These are phyloP conservation scores for Leccinum ochraceum DNA, from an alignment of 768 basidiomycete species.

Conservation along the genomic window DNA sequence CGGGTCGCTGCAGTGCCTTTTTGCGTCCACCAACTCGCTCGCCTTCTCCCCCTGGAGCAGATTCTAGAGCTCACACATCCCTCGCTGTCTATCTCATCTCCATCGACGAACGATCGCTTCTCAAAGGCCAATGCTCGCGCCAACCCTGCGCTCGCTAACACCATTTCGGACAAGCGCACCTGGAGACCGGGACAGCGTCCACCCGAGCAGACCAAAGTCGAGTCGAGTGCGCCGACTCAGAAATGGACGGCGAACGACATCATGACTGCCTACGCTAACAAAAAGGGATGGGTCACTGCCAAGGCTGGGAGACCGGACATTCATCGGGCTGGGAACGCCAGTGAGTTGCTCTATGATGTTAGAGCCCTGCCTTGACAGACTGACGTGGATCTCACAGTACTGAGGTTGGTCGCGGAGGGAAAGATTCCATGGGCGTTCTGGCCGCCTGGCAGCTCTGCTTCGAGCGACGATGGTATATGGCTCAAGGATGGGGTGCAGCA, in stretches of 20 bases:
- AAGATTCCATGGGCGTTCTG: slow-evolving; percentile 83
- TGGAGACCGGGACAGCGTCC: slow-evolving; percentile 58
- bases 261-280: slow-evolving; percentile 71
- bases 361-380: neutral
- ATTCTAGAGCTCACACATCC: slow-evolving; percentile 65
- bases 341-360: slow-evolving; percentile 45
- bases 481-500: slow-evolving; percentile 39
- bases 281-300: slow-evolving; percentile 86
- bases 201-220: slow-evolving; percentile 18
- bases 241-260: slow-evolving; percentile 88
- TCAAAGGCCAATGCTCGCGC: slow-evolving; percentile 3
- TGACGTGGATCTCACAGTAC: slow-evolving; percentile 46
- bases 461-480: slow-evolving; percentile 56
- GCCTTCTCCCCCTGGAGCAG: slow-evolving; percentile 74
- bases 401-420: slow-evolving; percentile 83
- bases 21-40: slow-evolving; percentile 71
- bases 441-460: slow-evolving; percentile 53
- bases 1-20: slow-evolving; percentile 82
- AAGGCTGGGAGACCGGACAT: slow-evolving; percentile 89
- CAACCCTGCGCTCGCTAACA: neutral
- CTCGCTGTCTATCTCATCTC: slow-evolving; percentile 21
- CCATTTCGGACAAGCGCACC: slow-evolving; percentile 67
- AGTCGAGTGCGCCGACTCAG: slow-evolving; percentile 9
- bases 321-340: slow-evolving; percentile 85
- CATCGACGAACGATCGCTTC: neutral